Base-by-base conservation (phyloP, 306 rosid genomes). In the Lagenaria siceraria region DNA sequence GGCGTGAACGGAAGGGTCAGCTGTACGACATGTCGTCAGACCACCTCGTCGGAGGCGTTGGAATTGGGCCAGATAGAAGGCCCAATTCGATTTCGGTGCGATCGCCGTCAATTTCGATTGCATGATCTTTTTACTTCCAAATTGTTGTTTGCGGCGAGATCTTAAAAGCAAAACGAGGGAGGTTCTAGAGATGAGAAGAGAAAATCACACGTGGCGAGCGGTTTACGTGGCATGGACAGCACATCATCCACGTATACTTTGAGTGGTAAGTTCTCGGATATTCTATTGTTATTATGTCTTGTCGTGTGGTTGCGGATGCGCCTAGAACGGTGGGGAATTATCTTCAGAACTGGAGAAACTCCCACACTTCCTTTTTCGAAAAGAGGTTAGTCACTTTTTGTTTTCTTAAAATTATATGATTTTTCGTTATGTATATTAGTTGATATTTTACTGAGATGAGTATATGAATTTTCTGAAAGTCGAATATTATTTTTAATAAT, bases 1-100 rank as follows among this genome's bases (percentile, higher is more conserved):
- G 0, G 89, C 86, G 74, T 90, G 93, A 75, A 88, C 80, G 33
- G 82, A 81, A 25, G 92, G 91, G 71, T 89, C 92, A 25, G 89
- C 92, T 1, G 96, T 85, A 8, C 80, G 83, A 65, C 78, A 58
- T 3, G 95, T 82, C 17, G 77, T 81, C 33, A 87, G 79, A 61
- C 78, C 83, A 65, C 79, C 81, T 76, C 81, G 81, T 19, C 80
- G 78, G 52, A 80, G 78, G 55, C 25, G 8, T 7, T 53, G 77
- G 7, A 65, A 25, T 52, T 27, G 55, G 76, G 81, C 14, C 43
- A 60, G 15, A 53, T 62, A 75, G 13, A 79, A 40, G 0, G 48
- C 7, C 76, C 78, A 62, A 31, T 36, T 43, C 1, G 83, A 59
- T 56, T 72, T 82, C 35, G 76, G 81, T 40, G 81, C 70, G 42